Conservation (phyloP, 1,139 yeast species). For the Pichia terricola region DNA sequence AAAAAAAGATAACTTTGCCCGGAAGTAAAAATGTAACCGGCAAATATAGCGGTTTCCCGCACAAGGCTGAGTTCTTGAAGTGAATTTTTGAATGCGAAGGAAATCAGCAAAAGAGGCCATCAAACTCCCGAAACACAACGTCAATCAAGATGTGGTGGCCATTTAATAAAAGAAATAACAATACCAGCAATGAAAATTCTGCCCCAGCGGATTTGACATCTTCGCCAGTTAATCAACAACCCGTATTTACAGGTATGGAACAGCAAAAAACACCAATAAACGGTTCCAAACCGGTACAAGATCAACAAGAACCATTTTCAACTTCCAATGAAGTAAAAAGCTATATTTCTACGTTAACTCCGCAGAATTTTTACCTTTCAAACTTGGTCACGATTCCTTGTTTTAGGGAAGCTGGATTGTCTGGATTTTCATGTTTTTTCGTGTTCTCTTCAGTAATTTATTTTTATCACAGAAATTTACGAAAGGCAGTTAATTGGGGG, state of each 20-base stretch:
- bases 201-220: no score
- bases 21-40: no score
- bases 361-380: constrained; percentile 47
- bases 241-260: no score
- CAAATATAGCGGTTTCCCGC: no score
- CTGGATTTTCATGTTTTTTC: constrained; percentile 81
- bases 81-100: no score
- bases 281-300: not conserved
- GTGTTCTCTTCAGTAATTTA: constrained; percentile 69
- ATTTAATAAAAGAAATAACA: constrained; percentile 10
- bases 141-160: constrained; percentile 25
- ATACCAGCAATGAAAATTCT: not conserved
- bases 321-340: constrained; percentile 15
- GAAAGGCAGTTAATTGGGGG: constrained; percentile 70
- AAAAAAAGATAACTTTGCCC: no score
- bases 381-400: constrained; percentile 68
- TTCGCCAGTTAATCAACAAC: no score
- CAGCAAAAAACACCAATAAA: no score
- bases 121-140: no score
- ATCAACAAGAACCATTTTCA: no score
- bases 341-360: constrained; percentile 12
- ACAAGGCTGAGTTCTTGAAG: no score
- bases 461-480: constrained; percentile 53
- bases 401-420: constrained; percentile 77
- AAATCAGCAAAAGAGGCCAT: no score